Evolutionary conservation across 108 stramenopile genomes (phyloP).

Genomic region (Fragilariopsis cylindrus): DNA sequence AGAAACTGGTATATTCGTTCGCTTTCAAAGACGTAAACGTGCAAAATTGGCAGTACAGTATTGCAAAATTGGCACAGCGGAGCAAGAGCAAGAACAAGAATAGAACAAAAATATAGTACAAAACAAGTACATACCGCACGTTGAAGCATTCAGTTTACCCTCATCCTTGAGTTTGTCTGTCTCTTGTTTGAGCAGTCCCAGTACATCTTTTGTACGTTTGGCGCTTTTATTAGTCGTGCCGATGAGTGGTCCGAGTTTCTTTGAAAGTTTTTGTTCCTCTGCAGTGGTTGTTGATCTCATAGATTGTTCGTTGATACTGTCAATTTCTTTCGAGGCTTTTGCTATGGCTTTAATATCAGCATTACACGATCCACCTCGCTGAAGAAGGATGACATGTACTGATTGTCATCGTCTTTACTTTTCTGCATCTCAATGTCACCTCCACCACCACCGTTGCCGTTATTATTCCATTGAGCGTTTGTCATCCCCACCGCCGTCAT

Average conservation of each 20-base stretch:
- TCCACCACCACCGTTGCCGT: constrained; percentile 16
- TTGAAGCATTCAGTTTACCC: constrained; percentile 55
- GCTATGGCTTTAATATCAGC: constrained; percentile 71
- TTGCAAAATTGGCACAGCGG: not conserved
- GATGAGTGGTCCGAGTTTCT: constrained; percentile 66
- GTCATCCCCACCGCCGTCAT: constrained; percentile 36
- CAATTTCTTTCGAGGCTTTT: constrained; percentile 70
- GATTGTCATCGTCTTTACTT: constrained; percentile 28
- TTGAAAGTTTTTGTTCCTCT: constrained; percentile 71
- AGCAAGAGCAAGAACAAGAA: constrained; percentile 3
- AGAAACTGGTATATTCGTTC: not conserved
- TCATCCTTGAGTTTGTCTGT: constrained; percentile 72
- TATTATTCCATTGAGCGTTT: constrained; percentile 13
- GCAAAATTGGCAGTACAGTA: not conserved
- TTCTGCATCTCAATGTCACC: constrained; percentile 69
- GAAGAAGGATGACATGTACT: constrained; percentile 85
- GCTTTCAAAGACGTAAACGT: not conserved
- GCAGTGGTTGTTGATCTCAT: constrained; percentile 76
- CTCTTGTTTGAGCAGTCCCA: constrained; percentile 83
- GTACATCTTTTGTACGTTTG: constrained; percentile 76
- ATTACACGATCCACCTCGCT: constrained; percentile 83
- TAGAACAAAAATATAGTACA: not conserved
- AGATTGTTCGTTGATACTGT: constrained; percentile 72
- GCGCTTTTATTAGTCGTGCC: constrained; percentile 78
- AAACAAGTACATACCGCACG: constrained; percentile 48